A percentile compares a stretch with the other conserved stretches of the same genome.
Evolutionary conservation across 2,329 filamentous ascomycete genomes (phyloP).

Genomic region (Colletotrichum cereale): DNA sequence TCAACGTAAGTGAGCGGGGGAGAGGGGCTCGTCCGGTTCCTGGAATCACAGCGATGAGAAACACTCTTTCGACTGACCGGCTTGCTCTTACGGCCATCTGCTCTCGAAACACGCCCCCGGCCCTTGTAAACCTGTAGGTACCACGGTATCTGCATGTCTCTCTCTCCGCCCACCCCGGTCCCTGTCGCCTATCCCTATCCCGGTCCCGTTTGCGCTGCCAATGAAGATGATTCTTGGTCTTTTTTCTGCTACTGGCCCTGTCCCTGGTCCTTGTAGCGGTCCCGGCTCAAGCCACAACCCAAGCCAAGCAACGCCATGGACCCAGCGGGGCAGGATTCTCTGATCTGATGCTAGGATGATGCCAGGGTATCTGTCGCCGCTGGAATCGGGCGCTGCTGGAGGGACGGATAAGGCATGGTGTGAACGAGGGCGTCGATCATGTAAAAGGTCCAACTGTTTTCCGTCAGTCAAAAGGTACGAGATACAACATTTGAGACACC

Average conservation of each 20-base stretch:
- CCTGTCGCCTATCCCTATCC: slow-evolving; percentile 15
- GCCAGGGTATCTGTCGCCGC: slow-evolving; percentile 28
- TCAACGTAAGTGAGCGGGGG: neutral
- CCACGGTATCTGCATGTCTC: neutral
- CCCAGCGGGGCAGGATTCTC: slow-evolving; percentile 30
- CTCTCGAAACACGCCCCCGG: slow-evolving; percentile 21
- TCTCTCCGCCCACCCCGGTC: neutral
- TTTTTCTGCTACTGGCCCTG: slow-evolving; percentile 3
- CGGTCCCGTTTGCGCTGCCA: slow-evolving; percentile 16
- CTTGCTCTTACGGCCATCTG: slow-evolving; percentile 27
- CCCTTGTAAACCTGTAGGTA: neutral
- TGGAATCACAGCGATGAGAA: slow-evolving; percentile 14
- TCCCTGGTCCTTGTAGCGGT: slow-evolving; percentile 26
- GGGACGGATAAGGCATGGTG: slow-evolving; percentile 33
- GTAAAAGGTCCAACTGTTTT: slow-evolving; percentile 3
- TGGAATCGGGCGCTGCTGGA: slow-evolving; percentile 36
- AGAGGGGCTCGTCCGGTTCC: neutral
- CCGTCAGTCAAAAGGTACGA: neutral
- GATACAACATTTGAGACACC: neutral
- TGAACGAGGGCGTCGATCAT: slow-evolving; percentile 24
- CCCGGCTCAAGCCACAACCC: slow-evolving; percentile 31
- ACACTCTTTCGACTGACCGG: slow-evolving; percentile 20
- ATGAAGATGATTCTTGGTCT: slow-evolving; percentile 17
- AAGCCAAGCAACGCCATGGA: slow-evolving; percentile 36
- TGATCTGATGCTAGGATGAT: slow-evolving; percentile 41